Conservation (phyloP, 73 alveolate species). For the Paramecium primaurelia region DNA sequence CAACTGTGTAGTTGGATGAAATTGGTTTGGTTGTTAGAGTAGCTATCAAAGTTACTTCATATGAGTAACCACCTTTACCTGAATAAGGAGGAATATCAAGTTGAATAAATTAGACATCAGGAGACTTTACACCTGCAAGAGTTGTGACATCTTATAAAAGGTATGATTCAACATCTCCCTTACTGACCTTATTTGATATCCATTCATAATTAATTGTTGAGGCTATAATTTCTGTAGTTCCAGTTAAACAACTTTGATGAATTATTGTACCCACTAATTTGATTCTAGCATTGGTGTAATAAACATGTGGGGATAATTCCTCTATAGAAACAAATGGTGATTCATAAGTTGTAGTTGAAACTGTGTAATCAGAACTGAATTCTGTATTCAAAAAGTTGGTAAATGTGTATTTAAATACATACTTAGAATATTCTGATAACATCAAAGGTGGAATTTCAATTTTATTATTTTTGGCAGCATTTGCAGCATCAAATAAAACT, state of each 20-base stretch:
- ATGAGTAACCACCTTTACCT: not conserved
- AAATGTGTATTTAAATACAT: not conserved
- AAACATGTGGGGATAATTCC: not conserved
- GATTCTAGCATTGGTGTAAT: not conserved
- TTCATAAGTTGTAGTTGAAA: not conserved
- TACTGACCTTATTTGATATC: not conserved
- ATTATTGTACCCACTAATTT: not conserved
- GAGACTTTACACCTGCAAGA: not conserved
- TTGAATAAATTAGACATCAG: not conserved
- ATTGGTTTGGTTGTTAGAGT: not conserved
- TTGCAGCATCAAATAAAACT: not conserved
- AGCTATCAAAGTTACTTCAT: not conserved
- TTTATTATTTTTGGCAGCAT: not conserved
- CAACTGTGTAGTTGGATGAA: not conserved
- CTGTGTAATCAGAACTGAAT: not conserved
- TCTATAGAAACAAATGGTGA: not conserved
- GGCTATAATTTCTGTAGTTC: not conserved
- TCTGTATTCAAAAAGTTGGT: not conserved
- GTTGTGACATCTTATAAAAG: not conserved
- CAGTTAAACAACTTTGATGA: not conserved
- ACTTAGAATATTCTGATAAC: not conserved
- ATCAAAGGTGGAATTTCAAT: not conserved
- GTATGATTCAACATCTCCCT: not conserved
- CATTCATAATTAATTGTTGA: not conserved
- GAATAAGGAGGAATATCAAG: not conserved